Evolutionary conservation across 805 yeast genomes (phyloP).

Genomic region (Metschnikowia reukaufii): DNA sequence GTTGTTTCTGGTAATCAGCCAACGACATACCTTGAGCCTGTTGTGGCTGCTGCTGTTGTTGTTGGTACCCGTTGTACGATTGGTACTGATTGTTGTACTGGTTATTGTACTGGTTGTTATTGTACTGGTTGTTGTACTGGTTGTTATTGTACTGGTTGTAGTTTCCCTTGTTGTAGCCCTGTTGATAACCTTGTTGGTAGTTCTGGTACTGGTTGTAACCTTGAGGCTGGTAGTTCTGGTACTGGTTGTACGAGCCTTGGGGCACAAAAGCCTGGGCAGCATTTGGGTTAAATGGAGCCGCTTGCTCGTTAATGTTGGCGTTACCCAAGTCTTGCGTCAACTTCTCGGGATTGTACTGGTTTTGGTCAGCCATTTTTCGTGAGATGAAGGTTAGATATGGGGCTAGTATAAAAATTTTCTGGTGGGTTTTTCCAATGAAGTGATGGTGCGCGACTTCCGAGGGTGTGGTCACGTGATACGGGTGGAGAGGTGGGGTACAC

Average conservation of each 20-base stretch:
- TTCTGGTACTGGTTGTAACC: conserved; percentile 15
- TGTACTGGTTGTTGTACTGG: conserved; percentile 24
- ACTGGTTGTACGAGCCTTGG: conserved; percentile 27
- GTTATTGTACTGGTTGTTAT: conserved; percentile 26
- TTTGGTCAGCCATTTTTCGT: conserved; percentile 17
- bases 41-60: conserved; percentile 2
- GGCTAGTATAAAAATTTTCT: conserved; percentile 8
- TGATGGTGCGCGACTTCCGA: conserved; percentile 6
- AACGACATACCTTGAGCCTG: conserved; percentile 58
- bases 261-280: conserved; percentile 53
- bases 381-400: neutral
- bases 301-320: conserved; percentile 33
- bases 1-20: conserved; percentile 78
- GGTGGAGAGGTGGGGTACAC: no score
- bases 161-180: conserved; percentile 25
- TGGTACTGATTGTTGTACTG: conserved; percentile 21
- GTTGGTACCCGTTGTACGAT: conserved; percentile 18
- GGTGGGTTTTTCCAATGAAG: neutral
- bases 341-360: conserved; percentile 40
- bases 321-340: conserved; percentile 46
- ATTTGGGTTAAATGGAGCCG: conserved; percentile 46
- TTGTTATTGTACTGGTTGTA: conserved; percentile 17
- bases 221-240: conserved; percentile 10
- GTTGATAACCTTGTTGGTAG: conserved; percentile 15
- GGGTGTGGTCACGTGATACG: conserved; percentile 8